A percentile compares a stretch with the other conserved stretches of the same genome.
Evolutionary conservation across 192 early-diverging fungal species (phyloP).

Genomic region (Coemansia furcata): DNA sequence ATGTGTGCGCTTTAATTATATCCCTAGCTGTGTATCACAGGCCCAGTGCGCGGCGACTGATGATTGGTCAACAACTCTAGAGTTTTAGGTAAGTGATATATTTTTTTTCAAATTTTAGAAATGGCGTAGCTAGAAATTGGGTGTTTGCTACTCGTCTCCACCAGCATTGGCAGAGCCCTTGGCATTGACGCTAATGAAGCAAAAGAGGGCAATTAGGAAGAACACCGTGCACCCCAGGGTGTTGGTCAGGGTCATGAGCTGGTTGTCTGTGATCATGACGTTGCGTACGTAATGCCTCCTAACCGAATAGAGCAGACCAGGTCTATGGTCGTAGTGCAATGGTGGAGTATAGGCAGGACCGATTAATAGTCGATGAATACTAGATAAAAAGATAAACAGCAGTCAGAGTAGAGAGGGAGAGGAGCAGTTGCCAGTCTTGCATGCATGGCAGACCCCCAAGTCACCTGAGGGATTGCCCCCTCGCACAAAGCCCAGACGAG

Average conservation of each 20-base stretch:
- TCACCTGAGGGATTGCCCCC: neutral
- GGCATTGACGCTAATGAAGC: constrained; percentile 35
- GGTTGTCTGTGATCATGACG: constrained; percentile 42
- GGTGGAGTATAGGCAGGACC: neutral
- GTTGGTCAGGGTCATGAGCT: constrained; percentile 45
- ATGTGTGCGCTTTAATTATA: neutral
- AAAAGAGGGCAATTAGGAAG: constrained; percentile 44
- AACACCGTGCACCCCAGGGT: constrained; percentile 39
- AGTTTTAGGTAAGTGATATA: too few species aligned
- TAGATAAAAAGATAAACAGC: neutral
- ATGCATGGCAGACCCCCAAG: neutral
- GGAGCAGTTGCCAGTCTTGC: neutral
- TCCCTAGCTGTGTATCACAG: too few species aligned
- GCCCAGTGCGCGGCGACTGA: neutral
- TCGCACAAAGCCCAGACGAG: neutral
- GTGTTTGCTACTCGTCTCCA: neutral
- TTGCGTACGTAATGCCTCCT: neutral
- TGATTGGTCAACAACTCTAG: neutral
- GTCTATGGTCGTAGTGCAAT: neutral
- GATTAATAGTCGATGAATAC: neutral
- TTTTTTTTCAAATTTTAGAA: neutral
- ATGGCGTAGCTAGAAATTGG: neutral
- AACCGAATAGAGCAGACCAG: neutral
- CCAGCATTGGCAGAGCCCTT: constrained; percentile 1
- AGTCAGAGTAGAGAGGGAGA: neutral